Evolutionary conservation across 176 grass and related monocot species (phyloP).

Genomic region (Eragrostis nindensis): DNA sequence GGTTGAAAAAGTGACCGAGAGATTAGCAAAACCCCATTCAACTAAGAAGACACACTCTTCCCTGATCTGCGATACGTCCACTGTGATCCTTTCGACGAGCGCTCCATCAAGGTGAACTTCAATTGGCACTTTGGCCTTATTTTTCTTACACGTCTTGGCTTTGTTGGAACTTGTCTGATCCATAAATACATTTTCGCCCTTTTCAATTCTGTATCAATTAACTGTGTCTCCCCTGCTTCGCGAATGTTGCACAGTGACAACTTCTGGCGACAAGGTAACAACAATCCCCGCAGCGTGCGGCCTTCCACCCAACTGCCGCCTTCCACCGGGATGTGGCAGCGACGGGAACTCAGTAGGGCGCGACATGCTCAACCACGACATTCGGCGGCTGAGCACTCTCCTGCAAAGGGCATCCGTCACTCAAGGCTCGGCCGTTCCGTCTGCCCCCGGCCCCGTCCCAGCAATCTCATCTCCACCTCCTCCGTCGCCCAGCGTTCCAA

Average conservation of each 20-base stretch:
- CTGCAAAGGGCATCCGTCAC: neutral
- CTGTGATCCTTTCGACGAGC: no score
- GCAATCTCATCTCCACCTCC: neutral
- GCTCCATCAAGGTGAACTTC: no score
- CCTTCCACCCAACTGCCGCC: neutral
- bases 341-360: neutral
- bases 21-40: no score
- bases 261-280: slow-evolving; percentile 31
- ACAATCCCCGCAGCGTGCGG: slow-evolving; percentile 8
- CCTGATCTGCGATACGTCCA: no score
- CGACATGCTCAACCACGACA: slow-evolving; percentile 26
- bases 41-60: no score
- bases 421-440: no score
- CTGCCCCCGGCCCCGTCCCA: neutral
- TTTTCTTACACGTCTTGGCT: no score
- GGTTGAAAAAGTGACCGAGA: no score
- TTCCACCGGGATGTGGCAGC: neutral
- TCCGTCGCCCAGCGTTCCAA: neutral
- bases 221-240: neutral
- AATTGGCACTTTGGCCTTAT: no score
- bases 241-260: slow-evolving; percentile 3
- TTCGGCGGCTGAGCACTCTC: slow-evolving; percentile 14
- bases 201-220: neutral
- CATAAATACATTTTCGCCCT: neutral
- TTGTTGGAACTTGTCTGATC: neutral